phyloP scores from a whole-genome alignment of 192 early-diverging fungal species.

The Coemansia sp. region DNA sequence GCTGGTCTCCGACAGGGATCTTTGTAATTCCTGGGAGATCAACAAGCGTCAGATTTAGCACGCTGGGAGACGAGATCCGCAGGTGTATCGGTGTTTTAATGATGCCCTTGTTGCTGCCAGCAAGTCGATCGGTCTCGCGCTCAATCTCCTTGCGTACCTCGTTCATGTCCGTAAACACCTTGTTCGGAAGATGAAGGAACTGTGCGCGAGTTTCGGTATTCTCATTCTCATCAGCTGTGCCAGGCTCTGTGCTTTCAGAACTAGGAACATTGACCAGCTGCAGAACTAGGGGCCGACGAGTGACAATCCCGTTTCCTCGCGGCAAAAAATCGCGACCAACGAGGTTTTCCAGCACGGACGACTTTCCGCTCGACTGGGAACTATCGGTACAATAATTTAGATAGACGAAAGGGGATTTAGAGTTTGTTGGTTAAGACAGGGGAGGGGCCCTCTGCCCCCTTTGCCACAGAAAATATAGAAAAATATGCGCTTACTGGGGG shows the following conservation, averaged over 20 bases:
- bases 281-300: slow-evolving; percentile 76
- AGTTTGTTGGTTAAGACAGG: not conserved
- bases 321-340: slow-evolving; percentile 98
- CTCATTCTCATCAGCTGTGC: not conserved
- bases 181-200: slow-evolving; percentile 75
- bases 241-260: not conserved
- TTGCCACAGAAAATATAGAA: too few species aligned
- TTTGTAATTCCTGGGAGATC: slow-evolving; percentile 84
- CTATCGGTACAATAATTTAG: slow-evolving; percentile 13
- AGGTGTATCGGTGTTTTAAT: slow-evolving; percentile 75
- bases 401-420: not conserved
- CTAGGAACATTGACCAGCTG: slow-evolving; percentile 69
- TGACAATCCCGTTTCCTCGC: slow-evolving; percentile 84
- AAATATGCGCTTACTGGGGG: too few species aligned
- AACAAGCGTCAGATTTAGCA: slow-evolving; percentile 78
- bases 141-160: slow-evolving; percentile 81
- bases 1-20: slow-evolving; percentile 75
- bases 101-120: slow-evolving; percentile 79
- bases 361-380: slow-evolving; percentile 91
- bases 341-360: slow-evolving; percentile 96
- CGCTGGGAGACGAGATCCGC: slow-evolving; percentile 72
- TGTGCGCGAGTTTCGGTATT: slow-evolving; percentile 57
- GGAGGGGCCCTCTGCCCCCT: too few species aligned
- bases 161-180: slow-evolving; percentile 72
- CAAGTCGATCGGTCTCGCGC: slow-evolving; percentile 74